Evolutionary conservation across 1,139 yeast species (phyloP), one percentile per base, ranked within the genome.

Genomic region (Yarrowia galli): DNA sequence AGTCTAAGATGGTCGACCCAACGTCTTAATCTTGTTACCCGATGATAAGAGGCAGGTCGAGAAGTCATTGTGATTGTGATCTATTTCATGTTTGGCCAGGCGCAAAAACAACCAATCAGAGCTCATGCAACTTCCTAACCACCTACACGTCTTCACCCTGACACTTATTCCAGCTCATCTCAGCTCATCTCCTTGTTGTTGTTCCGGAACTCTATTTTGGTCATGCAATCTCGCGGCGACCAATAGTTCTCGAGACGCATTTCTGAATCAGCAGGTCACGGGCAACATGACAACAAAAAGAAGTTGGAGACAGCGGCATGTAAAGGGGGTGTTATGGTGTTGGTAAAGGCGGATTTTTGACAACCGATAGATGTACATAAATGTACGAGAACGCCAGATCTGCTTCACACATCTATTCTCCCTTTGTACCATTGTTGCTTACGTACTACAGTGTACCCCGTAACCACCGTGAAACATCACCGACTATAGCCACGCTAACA

Each of bases 191-290:
- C 25, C 16, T 13, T 20, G 16, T 7, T 43, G 16, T 20, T 45
- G 49, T 45, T 45, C 25, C 49, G 49, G 5, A 45, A 45, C 49
- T 45, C 28, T 45, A 45, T 23, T 45, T 43, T 28, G 16, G 49
- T 22, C 49, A 15, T 15, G 23, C 48, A 43, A 43, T 22, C 18
- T 13, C 48, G 5, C 48, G 13, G 48, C 15, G 49, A 45, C 49
- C 49, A 45, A 45, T 45, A 18, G 32, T 45, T 43, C 46, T 43
- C 16, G 49, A 45, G 49, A 45, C 18, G 18, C 49, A 45, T 15
- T n/a, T 45, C 28, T 45, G 49, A 43, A 43, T 43, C 46, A 43
- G 25, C 46, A 22, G 2, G 22, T 18, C 45, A 42, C 18, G 45
- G 45, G 45, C 4, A 15, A 42, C 22, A 12, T 42, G 15, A 42